phyloP scores from a whole-genome alignment of 148 eudicot genomes.

The Tetragonia tetragonoides region DNA sequence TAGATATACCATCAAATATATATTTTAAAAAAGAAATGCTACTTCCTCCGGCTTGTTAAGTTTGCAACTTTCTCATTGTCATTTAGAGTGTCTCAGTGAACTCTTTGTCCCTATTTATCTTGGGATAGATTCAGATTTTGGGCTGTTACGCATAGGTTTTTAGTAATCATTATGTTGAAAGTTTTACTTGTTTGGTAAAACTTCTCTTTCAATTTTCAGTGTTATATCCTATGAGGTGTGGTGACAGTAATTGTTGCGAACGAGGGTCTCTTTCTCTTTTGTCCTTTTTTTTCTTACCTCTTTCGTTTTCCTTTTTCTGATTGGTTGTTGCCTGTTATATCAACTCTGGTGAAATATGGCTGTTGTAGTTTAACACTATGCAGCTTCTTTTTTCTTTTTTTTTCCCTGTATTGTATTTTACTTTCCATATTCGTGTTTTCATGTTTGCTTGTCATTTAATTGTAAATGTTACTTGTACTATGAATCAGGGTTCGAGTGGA shows the following conservation, averaged over 20 bases:
- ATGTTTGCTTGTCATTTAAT: background rate
- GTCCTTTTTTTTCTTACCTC: too few relatives aligned
- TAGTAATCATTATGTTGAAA: background rate
- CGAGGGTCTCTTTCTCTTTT: too few relatives aligned
- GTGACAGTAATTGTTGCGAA: too few relatives aligned
- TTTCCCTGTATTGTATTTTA: background rate
- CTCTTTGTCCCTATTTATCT: background rate
- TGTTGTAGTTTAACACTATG: background rate
- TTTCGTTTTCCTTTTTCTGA: too few relatives aligned
- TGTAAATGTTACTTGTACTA: slow-evolving; percentile 19
- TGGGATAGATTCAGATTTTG: background rate
- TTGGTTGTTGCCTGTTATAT: too few relatives aligned
- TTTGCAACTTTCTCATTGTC: background rate
- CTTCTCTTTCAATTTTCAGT: background rate
- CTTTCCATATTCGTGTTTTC: background rate
- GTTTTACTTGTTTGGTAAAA: background rate
- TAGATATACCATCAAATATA: background rate
- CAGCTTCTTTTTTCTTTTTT: background rate
- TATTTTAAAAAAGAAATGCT: background rate
- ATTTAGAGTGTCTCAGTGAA: background rate
- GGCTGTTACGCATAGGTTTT: background rate
- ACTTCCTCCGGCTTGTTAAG: too few relatives aligned
- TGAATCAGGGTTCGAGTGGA: slow-evolving; percentile 89
- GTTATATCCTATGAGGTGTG: background rate
- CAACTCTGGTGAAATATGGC: too few relatives aligned